phyloP scores from a whole-genome alignment of 768 basidiomycete genomes.

The Crucibulum laeve region DNA sequence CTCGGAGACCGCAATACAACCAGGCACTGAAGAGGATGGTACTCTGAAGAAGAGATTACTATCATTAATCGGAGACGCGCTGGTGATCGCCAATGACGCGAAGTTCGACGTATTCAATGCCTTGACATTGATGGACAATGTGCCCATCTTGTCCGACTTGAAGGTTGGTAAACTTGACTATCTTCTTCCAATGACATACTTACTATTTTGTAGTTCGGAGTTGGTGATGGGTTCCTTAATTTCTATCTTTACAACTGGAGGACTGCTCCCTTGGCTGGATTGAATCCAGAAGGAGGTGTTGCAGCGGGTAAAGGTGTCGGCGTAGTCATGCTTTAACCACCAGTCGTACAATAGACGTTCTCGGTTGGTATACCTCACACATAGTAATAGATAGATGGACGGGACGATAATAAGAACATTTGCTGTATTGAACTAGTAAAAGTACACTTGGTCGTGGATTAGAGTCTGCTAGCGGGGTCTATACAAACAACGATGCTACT shows the following conservation, averaged over 20 bases:
- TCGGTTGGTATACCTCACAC: too few species aligned
- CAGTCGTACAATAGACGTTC: too few species aligned
- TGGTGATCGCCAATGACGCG: conserved; percentile 76
- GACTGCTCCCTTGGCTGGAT: conserved; percentile 73
- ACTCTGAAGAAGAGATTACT: conserved; percentile 66
- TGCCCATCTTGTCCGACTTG: conserved; percentile 72
- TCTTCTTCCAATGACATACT: conserved; percentile 3
- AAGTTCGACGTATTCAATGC: conserved; percentile 97
- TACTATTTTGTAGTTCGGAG: conserved; percentile 65
- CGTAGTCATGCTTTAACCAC: conserved; percentile 95
- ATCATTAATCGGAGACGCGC: conserved; percentile 71
- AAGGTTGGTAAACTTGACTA: conserved; percentile 51
- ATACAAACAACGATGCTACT: conserved; percentile 9
- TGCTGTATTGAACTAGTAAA: too few species aligned
- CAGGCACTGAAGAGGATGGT: conserved; percentile 56
- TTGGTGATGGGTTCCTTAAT: conserved; percentile 87
- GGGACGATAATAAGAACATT: too few species aligned
- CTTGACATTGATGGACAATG: conserved; percentile 93
- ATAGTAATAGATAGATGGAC: too few species aligned
- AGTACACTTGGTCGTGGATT: too few species aligned
- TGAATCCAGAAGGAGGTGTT: conserved; percentile 43
- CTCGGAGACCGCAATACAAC: conserved; percentile 65
- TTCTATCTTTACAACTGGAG: conserved; percentile 97
- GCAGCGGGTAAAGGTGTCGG: conserved; percentile 81
- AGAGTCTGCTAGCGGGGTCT: neutral